Percentiles rank a stretch among this genome's conserved stretches.
phyloP scores from a whole-genome alignment of 2,329 filamentous ascomycete species.

The Plectosphaerella sp. region DNA sequence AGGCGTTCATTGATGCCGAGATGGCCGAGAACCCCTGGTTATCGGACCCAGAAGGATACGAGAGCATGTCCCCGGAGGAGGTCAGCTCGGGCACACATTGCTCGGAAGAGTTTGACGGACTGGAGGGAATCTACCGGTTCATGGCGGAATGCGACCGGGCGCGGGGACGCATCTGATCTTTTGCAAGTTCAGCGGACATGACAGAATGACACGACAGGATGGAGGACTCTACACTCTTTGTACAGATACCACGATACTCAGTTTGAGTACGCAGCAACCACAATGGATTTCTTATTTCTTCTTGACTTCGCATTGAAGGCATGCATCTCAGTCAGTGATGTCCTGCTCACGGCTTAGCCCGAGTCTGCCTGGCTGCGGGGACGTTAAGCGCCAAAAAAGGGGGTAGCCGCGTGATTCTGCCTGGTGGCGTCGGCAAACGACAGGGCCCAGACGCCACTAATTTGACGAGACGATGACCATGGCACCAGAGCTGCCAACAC shows the following conservation, averaged over 20 bases:
- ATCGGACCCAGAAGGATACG: slow-evolving; percentile 42
- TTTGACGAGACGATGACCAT: background rate
- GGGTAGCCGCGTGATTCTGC: background rate
- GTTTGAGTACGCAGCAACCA: background rate
- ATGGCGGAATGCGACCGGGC: slow-evolving; percentile 52
- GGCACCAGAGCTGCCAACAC: too few species aligned
- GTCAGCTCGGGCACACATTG: slow-evolving; percentile 36
- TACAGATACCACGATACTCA: background rate
- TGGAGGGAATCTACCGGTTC: slow-evolving; percentile 55
- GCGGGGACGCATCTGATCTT: slow-evolving; percentile 23
- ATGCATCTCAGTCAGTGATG: background rate
- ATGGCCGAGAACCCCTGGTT: slow-evolving; percentile 44
- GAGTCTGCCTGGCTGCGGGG: slow-evolving; percentile 1
- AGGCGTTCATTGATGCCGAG: slow-evolving; percentile 34
- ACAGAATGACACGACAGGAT: background rate
- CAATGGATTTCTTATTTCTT: background rate
- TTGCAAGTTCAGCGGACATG: background rate
- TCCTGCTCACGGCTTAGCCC: background rate
- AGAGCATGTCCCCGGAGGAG: slow-evolving; percentile 43
- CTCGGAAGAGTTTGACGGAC: slow-evolving; percentile 47
- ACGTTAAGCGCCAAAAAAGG: background rate
- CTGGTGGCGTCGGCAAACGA: background rate
- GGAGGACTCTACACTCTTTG: slow-evolving; percentile 1
- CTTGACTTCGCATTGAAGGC: background rate
- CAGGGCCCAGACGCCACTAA: background rate